phyloP scores from a whole-genome alignment of 2,329 filamentous ascomycete species.

The Fusarium decemcellulare region DNA sequence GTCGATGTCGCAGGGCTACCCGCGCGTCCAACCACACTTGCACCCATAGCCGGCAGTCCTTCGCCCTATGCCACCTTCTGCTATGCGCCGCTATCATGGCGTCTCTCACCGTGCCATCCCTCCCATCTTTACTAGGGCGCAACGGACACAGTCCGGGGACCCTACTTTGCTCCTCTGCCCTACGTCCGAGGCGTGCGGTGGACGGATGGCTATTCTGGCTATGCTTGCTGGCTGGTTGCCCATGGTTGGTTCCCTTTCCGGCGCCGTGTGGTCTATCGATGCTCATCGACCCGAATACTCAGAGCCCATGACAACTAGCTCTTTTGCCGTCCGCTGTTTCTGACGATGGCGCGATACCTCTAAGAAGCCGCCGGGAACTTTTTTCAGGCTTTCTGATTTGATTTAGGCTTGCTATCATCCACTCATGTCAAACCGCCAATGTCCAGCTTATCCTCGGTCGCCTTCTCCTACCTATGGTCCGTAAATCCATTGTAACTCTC shows the following conservation, averaged over 20 bases:
- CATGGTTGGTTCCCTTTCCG: constrained; percentile 20
- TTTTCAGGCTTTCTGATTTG: background rate
- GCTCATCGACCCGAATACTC: constrained; percentile 6
- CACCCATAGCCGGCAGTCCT: background rate
- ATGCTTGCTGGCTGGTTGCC: constrained; percentile 2
- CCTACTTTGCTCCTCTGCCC: constrained; percentile 19
- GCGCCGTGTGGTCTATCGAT: constrained; percentile 19
- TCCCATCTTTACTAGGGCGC: constrained; percentile 14
- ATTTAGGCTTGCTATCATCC: background rate
- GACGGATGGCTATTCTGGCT: constrained; percentile 21
- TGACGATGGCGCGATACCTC: background rate
- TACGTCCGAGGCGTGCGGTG: constrained; percentile 38
- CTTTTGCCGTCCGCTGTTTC: background rate
- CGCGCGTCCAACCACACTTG: background rate
- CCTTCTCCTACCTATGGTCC: background rate
- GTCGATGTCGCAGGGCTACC: constrained; percentile 16
- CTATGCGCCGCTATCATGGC: constrained; percentile 8
- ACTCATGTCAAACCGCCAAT: background rate
- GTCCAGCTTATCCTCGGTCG: background rate
- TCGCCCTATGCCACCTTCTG: background rate
- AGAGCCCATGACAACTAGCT: background rate
- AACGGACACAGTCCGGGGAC: constrained; percentile 23
- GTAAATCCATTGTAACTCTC: background rate
- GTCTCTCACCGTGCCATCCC: constrained; percentile 2
- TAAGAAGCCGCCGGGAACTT: background rate